Conservation (phyloP, 2,329 filamentous ascomycete genomes). For the Colletotrichum tropicicola region DNA sequence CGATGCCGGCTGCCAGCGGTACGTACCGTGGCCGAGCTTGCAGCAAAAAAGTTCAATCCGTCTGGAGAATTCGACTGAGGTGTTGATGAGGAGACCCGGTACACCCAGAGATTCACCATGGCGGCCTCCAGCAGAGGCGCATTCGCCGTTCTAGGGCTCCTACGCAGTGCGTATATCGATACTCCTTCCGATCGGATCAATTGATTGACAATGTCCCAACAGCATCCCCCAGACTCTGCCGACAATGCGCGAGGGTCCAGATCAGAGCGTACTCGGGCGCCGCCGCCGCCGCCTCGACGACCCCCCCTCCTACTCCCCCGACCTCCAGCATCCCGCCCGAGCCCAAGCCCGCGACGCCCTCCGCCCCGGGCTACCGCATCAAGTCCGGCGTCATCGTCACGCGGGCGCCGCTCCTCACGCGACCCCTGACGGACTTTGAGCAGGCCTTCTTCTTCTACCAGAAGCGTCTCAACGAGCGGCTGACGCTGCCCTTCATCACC, state of each 20-base stretch:
- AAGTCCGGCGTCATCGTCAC: conserved; percentile 82
- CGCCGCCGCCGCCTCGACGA: conserved; percentile 32
- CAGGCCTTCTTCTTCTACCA: conserved; percentile 97
- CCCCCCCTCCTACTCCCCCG: conserved; percentile 34
- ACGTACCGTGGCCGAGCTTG: conserved; percentile 28
- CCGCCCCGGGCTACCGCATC: conserved; percentile 53
- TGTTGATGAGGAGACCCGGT: conserved; percentile 16
- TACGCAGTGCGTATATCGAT: conserved; percentile 55
- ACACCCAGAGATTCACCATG: conserved; percentile 48
- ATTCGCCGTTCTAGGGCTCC: conserved; percentile 55
- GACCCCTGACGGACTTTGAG: conserved; percentile 86
- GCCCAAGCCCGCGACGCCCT: conserved; percentile 32
- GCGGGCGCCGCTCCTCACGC: conserved; percentile 87
- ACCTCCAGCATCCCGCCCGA: conserved; percentile 36
- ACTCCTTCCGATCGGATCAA: background rate
- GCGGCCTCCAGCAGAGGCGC: conserved; percentile 66
- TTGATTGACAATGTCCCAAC: conserved; percentile 14
- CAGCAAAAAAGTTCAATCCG: conserved; percentile 40
- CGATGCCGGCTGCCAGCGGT: conserved; percentile 37
- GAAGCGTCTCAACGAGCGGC: conserved; percentile 92
- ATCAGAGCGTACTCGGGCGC: conserved; percentile 44
- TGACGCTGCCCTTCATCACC: conserved; percentile 85
- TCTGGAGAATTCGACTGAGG: conserved; percentile 26
- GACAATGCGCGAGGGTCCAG: conserved; percentile 46
- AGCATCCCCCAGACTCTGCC: conserved; percentile 45